Conservation (phyloP, 2,329 filamentous ascomycete genomes). For the Aspergillus eucalypticola region DNA sequence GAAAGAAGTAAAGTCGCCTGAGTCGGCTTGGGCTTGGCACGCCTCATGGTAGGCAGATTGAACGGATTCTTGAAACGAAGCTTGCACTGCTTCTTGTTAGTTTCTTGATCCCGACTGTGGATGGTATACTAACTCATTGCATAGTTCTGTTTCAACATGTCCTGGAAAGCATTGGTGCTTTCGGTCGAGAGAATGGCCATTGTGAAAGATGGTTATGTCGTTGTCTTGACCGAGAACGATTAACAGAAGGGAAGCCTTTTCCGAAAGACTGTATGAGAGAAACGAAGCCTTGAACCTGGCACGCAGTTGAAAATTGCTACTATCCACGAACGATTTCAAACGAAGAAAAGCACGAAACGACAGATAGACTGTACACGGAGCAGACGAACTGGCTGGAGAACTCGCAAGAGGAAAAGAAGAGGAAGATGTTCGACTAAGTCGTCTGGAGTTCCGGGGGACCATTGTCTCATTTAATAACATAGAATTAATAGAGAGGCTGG, state of each 20-base stretch:
- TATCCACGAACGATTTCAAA: not conserved
- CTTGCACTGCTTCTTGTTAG: not conserved
- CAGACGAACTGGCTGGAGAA: not conserved
- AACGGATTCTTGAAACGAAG: not conserved
- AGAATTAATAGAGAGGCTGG: slow-evolving; percentile 21
- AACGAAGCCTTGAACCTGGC: not conserved
- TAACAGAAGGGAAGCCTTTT: too few relatives aligned
- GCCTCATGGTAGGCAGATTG: not conserved
- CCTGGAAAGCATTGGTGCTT: not conserved
- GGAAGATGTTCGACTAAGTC: not conserved
- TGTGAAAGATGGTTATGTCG: not conserved
- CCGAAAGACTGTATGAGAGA: too few relatives aligned
- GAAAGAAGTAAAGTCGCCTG: slow-evolving; percentile 7
- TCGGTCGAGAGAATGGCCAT: not conserved
- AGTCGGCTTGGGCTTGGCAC: not conserved
- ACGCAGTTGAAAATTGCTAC: not conserved
- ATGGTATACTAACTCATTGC: not conserved
- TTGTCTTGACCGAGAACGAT: too few relatives aligned
- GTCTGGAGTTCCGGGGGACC: not conserved
- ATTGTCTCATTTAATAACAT: slow-evolving; percentile 8
- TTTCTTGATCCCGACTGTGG: not conserved
- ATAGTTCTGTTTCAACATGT: not conserved
- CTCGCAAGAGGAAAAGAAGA: not conserved
- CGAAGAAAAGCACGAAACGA: not conserved
- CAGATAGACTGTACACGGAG: not conserved